Evolutionary conservation across 2,329 filamentous ascomycete species (phyloP), one percentile per base, ranked within the genome.

Genomic region (Zymoseptoria crescenta): DNA sequence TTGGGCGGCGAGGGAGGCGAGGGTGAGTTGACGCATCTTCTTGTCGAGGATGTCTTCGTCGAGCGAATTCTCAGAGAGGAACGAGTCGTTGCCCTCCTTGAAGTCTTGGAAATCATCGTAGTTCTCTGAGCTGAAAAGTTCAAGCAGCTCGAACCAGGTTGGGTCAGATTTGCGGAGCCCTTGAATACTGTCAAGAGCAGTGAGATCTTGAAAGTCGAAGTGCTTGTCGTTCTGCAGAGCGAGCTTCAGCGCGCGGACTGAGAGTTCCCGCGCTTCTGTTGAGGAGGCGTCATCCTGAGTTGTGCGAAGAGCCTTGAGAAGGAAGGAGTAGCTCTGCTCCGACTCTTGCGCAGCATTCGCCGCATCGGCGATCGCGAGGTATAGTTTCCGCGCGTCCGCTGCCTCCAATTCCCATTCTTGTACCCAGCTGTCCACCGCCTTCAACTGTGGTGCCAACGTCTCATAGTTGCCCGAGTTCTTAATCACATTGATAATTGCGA

Each of bases 21-120:
- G 88, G 13, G 94, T 97, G 60, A 99, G 83, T 52, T 99, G 85
- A 68, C 94, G 90, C 83, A 97, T 96, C 82, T 99, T 99, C 75
- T 88, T 90, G 81, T 91, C 86, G 66, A 97, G 83, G 63, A 84
- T 85, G 56, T 83, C 83, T 69, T 83, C 81, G 72, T 96, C 87
- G 27, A 81, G 82, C 65, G 84, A 83, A 71, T 90, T 83, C 70
- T 87, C 82, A 74, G 92, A 87, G 62, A 97, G 78, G 79, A 91
- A 96, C 63, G 87, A 88, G 65, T 89, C 83, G 77, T 96, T 90
- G 78, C 95, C 90, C 70, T 95, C 88, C 74, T 90, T 86, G 80
- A 97, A 97, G 77, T 96, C 92, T 75, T 91, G 89, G 80, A 94
- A 96, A 76, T 96, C 91, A 73, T 97, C 92, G 57, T 96, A 85